These are phyloP conservation scores for Magnolia kwangsiensis DNA, from an alignment of 164 flowering plant species.

Conservation along the genomic window DNA sequence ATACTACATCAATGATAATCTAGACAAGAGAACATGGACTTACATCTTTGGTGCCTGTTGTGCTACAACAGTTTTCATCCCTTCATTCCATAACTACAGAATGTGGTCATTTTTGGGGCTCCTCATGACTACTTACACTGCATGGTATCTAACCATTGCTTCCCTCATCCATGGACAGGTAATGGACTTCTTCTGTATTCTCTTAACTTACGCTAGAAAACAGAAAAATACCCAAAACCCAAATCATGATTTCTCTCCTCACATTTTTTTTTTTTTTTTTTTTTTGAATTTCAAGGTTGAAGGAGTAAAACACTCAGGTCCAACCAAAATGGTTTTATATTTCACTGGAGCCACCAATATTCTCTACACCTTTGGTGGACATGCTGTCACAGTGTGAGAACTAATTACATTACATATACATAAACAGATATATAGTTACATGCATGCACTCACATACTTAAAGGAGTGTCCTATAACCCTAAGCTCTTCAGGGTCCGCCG, in stretches of 20 bases:
- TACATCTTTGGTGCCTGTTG: slow-evolving; percentile 91
- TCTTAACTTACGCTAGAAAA: not conserved
- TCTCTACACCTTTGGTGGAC: slow-evolving; percentile 87
- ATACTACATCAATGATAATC: slow-evolving; percentile 71
- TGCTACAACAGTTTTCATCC: slow-evolving; percentile 75
- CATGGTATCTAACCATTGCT: slow-evolving; percentile 82
- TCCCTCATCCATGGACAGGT: slow-evolving; percentile 82
- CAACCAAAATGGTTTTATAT: slow-evolving; percentile 58
- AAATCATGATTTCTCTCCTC: not conserved
- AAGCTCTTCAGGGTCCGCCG: no score
- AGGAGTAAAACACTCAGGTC: slow-evolving; percentile 68
- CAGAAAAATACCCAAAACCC: not conserved
- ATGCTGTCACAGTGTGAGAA: slow-evolving; percentile 87
- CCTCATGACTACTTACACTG: slow-evolving; percentile 84
- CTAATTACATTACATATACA: not conserved
- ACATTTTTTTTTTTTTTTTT: not conserved
- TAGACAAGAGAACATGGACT: slow-evolving; percentile 88
- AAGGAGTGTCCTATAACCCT: no score
- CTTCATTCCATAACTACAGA: slow-evolving; percentile 85
- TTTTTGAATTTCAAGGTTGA: slow-evolving; percentile 38
- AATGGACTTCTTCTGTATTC: not conserved
- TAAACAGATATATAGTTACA: not conserved
- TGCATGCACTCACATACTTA: no score
- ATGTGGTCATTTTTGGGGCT: slow-evolving; percentile 88
- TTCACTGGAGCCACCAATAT: slow-evolving; percentile 85